Evolutionary conservation across 2,329 filamentous ascomycete species (phyloP).

Genomic region (Monosporascus sp.): DNA sequence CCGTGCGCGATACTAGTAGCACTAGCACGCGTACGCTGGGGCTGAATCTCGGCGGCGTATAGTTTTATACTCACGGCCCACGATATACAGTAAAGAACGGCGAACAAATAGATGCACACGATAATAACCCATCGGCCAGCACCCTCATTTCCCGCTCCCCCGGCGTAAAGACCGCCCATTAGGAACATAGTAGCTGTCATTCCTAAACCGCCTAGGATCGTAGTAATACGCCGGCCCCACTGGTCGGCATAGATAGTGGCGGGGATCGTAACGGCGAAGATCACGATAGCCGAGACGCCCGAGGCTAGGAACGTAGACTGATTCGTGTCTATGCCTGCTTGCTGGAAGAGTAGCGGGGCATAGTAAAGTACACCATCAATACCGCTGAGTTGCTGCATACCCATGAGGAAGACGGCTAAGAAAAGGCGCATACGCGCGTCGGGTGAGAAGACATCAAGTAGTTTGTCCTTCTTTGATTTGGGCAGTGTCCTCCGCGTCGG

Average conservation of each 20-base stretch:
- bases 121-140: slow-evolving; percentile 46
- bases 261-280: slow-evolving; percentile 19
- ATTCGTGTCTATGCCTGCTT: slow-evolving; percentile 51
- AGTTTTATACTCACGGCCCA: slow-evolving; percentile 53
- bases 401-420: slow-evolving; percentile 54
- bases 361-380: slow-evolving; percentile 62
- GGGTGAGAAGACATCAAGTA: too few relatives aligned
- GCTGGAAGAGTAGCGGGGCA: slow-evolving; percentile 53
- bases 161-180: slow-evolving; percentile 47
- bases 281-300: slow-evolving; percentile 21
- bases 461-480: slow-evolving; percentile 29
- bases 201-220: slow-evolving; percentile 46
- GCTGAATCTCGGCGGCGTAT: slow-evolving; percentile 53
- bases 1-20: slow-evolving; percentile 51
- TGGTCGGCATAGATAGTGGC: slow-evolving; percentile 45
- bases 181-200: slow-evolving; percentile 46
- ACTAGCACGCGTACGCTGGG: slow-evolving; percentile 47
- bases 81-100: slow-evolving; percentile 38
- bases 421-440: slow-evolving; percentile 35
- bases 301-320: slow-evolving; percentile 20
- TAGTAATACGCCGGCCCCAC: slow-evolving; percentile 49
- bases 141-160: slow-evolving; percentile 32
- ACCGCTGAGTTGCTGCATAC: slow-evolving; percentile 54
- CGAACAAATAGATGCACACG: slow-evolving; percentile 46
- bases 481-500: slow-evolving; percentile 12